Evolutionary conservation across 2,329 filamentous ascomycete species (phyloP).

Genomic region (Epichloe typhina): DNA sequence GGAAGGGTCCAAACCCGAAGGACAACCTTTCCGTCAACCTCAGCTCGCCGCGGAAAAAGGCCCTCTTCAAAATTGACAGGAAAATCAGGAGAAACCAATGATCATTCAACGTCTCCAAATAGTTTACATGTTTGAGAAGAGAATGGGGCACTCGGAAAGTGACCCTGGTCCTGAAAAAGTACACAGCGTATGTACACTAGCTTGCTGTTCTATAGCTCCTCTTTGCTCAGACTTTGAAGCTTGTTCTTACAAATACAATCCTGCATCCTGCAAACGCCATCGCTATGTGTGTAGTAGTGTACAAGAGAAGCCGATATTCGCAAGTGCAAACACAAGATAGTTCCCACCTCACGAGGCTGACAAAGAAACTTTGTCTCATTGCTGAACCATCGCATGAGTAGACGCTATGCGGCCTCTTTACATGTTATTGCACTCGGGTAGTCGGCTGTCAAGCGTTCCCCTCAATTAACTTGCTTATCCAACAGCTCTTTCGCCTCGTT

Average conservation of each 20-base stretch:
- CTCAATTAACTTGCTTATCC: slow-evolving; percentile 47
- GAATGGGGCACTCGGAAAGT: background rate
- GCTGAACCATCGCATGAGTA: too few species aligned
- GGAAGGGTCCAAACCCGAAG: slow-evolving; percentile 6
- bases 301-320: slow-evolving; percentile 11
- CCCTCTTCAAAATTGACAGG: background rate
- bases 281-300: slow-evolving; percentile 30
- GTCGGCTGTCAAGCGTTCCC: background rate
- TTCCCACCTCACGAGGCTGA: too few species aligned
- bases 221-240: slow-evolving; percentile 4
- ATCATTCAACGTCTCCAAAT: background rate
- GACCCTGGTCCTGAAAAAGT: background rate
- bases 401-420: too few species aligned
- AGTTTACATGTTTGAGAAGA: slow-evolving; percentile 2
- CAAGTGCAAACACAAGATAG: too few species aligned
- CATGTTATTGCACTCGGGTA: too few species aligned
- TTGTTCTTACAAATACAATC: slow-evolving; percentile 14
- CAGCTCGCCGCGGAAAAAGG: background rate
- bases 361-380: too few species aligned
- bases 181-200: background rate
- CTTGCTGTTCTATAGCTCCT: background rate
- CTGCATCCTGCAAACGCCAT: slow-evolving; percentile 21
- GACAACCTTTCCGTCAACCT: background rate
- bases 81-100: too few species aligned
- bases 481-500: slow-evolving; percentile 97